A percentile compares a stretch with the other conserved stretches of the same genome.
Evolutionary conservation across 345 rosid genomes (phyloP).

Genomic region (Pugionium cornutum): DNA sequence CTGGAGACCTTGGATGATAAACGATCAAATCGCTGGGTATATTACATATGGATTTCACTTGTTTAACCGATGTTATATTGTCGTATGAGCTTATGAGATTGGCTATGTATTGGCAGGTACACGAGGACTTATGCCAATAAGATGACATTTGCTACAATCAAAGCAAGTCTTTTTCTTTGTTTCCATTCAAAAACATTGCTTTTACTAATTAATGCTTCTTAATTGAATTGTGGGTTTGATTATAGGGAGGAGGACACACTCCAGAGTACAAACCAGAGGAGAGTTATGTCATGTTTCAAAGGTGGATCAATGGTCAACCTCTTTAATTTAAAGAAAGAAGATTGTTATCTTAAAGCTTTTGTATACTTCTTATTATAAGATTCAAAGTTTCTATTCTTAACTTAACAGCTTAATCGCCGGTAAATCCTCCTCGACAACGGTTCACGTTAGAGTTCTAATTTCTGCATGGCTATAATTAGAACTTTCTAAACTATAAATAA

Average conservation of each 20-base stretch:
- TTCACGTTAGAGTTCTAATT: conserved; percentile 1
- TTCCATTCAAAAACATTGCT: not conserved
- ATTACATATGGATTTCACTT: not conserved
- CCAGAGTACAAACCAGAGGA: conserved; percentile 57
- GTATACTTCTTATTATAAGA: too few species aligned
- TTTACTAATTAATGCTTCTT: not conserved
- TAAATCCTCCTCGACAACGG: conserved; percentile 1
- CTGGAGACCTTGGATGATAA: conserved; percentile 63
- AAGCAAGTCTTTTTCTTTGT: conserved; percentile 41
- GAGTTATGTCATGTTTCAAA: conserved; percentile 48
- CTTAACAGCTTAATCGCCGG: too few species aligned
- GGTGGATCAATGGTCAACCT: conserved; percentile 39
- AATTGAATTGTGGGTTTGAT: not conserved
- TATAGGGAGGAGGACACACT: conserved; percentile 76
- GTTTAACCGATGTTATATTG: not conserved
- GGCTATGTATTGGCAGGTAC: conserved; percentile 39
- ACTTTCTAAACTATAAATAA: too few species aligned
- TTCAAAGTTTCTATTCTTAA: too few species aligned
- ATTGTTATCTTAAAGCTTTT: too few species aligned
- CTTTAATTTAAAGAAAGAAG: not conserved
- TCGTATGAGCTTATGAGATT: conserved; percentile 6
- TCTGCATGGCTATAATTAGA: conserved; percentile 7
- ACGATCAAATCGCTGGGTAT: conserved; percentile 56
- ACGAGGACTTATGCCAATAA: conserved; percentile 64
- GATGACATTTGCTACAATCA: conserved; percentile 76